Evolutionary conservation across 805 yeast genomes (phyloP).

Genomic region (Wickerhamiella allomyrinae): DNA sequence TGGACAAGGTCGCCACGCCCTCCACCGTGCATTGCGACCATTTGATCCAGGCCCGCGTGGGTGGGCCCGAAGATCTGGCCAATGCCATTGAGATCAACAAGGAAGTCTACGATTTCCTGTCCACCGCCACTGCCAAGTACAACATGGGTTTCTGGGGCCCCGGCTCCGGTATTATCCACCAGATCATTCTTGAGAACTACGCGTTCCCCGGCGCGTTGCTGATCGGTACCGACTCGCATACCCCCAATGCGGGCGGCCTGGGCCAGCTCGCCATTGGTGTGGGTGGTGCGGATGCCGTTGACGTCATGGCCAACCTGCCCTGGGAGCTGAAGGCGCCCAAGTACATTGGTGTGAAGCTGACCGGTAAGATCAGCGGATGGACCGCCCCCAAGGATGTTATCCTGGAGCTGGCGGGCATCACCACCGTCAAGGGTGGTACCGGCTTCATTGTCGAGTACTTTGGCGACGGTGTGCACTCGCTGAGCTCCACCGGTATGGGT

Average conservation of each 20-base stretch:
- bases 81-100: constrained; percentile 80
- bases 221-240: constrained; percentile 94
- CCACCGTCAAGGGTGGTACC: constrained; percentile 97
- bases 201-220: constrained; percentile 95
- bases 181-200: constrained; percentile 89
- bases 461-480: constrained; percentile 85
- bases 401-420: constrained; percentile 80
- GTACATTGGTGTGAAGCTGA: constrained; percentile 84
- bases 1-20: constrained; percentile 84
- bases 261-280: constrained; percentile 98
- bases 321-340: constrained; percentile 99
- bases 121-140: constrained; percentile 83
- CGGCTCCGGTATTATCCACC: constrained; percentile 97
- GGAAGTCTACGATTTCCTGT: constrained; percentile 87
- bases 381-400: constrained; percentile 94
- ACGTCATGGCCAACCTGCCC: constrained; percentile 82
- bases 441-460: constrained; percentile 93
- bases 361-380: constrained; percentile 90
- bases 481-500: constrained; percentile 98
- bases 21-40: constrained; percentile 97
- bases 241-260: constrained; percentile 97
- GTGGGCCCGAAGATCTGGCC: constrained; percentile 72
- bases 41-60: constrained; percentile 88
- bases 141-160: constrained; percentile 99
- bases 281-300: constrained; percentile 99